A percentile compares a stretch with the other conserved stretches of the same genome.
Evolutionary conservation across 495 filamentous ascomycete genomes (phyloP).

Genomic region (Neurospora sp.): DNA sequence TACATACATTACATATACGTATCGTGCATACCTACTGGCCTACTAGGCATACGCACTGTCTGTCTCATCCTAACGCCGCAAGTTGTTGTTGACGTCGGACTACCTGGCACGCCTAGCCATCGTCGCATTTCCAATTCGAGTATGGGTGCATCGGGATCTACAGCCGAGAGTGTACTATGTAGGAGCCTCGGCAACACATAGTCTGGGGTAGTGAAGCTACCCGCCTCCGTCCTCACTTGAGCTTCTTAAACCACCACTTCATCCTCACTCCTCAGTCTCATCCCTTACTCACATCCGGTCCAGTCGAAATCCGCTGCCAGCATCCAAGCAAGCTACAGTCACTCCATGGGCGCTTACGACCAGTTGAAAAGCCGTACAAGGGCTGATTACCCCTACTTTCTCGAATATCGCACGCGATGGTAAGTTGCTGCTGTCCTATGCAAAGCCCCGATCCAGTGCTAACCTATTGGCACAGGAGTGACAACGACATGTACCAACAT

Average conservation of each 20-base stretch:
- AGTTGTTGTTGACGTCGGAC: neutral
- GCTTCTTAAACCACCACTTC: neutral
- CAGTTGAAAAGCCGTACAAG: slow-evolving; percentile 54
- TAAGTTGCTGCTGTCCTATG: slow-evolving; percentile 21
- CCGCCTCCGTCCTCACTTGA: neutral
- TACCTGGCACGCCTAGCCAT: neutral
- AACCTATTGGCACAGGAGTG: slow-evolving; percentile 46
- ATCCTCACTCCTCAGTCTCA: neutral
- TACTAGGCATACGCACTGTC: neutral
- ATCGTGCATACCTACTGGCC: neutral
- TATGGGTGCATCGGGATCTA: neutral
- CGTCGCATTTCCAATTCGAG: neutral
- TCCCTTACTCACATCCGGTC: neutral
- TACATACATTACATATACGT: neutral
- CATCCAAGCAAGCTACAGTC: neutral
- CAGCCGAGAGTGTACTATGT: neutral
- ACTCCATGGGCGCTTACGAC: slow-evolving; percentile 23
- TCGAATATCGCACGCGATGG: slow-evolving; percentile 87
- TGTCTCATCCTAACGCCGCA: neutral
- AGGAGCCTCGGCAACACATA: neutral
- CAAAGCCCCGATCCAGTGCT: neutral
- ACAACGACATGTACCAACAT: slow-evolving; percentile 95
- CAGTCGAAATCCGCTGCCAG: neutral
- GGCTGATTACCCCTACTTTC: slow-evolving; percentile 65
- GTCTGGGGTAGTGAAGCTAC: neutral